phyloP scores from a whole-genome alignment of 331 rosid species.

The Acacia pycnantha region DNA sequence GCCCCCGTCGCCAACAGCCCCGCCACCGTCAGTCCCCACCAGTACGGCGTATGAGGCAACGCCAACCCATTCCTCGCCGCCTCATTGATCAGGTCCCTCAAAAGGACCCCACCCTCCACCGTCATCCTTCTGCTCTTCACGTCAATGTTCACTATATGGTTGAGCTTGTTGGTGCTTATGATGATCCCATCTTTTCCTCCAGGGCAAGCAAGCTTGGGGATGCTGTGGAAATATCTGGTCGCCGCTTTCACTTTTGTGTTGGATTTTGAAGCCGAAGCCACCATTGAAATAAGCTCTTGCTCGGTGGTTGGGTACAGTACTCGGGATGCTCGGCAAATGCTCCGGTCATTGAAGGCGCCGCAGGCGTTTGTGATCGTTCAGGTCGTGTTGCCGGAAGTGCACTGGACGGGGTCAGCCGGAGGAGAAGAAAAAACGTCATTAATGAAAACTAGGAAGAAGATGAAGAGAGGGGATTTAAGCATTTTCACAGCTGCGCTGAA shows the following conservation, averaged over 20 bases:
- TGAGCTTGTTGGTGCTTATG: constrained; percentile 44
- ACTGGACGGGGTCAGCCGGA: neutral
- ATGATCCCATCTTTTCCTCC: constrained; percentile 33
- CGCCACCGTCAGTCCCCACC: constrained; percentile 52
- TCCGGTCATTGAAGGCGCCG: neutral
- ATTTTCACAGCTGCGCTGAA: neutral
- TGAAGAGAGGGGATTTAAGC: neutral
- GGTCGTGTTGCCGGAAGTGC: neutral
- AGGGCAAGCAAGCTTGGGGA: constrained; percentile 26
- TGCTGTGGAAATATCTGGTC: neutral
- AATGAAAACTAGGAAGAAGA: neutral
- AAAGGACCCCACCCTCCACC: constrained; percentile 39
- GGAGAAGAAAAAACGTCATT: neutral
- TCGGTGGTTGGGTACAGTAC: neutral
- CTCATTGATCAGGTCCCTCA: constrained; percentile 33
- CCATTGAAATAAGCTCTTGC: neutral
- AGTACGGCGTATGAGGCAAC: constrained; percentile 40
- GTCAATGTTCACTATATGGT: constrained; percentile 29
- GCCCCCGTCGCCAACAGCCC: constrained; percentile 55
- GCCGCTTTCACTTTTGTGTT: neutral
- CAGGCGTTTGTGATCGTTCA: neutral
- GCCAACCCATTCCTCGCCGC: constrained; percentile 40
- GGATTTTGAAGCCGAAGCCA: neutral
- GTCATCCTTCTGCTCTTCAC: constrained; percentile 4
- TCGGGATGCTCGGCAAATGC: neutral